phyloP scores from a whole-genome alignment of 2,329 filamentous ascomycete genomes.

The Calycina marina region DNA sequence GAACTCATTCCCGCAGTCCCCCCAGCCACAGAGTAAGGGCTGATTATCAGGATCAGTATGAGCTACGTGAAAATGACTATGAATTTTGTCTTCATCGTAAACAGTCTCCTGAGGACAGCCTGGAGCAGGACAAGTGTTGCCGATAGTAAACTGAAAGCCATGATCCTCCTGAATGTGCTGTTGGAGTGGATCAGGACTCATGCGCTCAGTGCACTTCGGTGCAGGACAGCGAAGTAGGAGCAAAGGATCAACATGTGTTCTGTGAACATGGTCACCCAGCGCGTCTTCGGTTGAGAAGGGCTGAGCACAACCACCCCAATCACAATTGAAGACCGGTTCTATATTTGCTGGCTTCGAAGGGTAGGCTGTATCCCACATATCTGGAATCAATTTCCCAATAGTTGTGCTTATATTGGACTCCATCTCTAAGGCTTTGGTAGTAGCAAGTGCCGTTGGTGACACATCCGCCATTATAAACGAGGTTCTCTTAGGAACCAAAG shows the following conservation, averaged over 20 bases:
- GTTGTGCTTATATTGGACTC: not conserved
- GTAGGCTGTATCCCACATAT: not conserved
- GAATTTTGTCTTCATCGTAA: conserved; percentile 15
- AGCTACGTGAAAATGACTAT: conserved; percentile 18
- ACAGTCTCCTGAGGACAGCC: conserved; percentile 12
- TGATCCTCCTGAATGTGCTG: conserved; percentile 16
- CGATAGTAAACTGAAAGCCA: conserved; percentile 13
- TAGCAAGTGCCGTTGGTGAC: too few relatives aligned
- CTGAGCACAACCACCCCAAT: conserved; percentile 17
- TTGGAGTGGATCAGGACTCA: conserved; percentile 15
- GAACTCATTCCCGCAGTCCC: conserved; percentile 15
- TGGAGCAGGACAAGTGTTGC: conserved; percentile 17
- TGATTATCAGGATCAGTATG: conserved; percentile 18
- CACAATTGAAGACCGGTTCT: conserved; percentile 11
- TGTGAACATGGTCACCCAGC: conserved; percentile 17
- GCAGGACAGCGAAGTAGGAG: conserved; percentile 18
- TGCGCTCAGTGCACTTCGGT: conserved; percentile 11
- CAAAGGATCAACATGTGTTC: conserved; percentile 19
- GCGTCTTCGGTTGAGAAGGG: conserved; percentile 12
- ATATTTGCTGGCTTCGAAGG: conserved; percentile 1
- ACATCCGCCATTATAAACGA: too few relatives aligned
- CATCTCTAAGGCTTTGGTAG: not conserved
- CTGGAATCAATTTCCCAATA: too few relatives aligned
- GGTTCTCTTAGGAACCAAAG: too few relatives aligned
- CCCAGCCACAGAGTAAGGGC: conserved; percentile 14